A percentile compares a stretch with the other conserved stretches of the same genome.
phyloP scores from a whole-genome alignment of 768 basidiomycete species.

The Lactarius hengduanensis region DNA sequence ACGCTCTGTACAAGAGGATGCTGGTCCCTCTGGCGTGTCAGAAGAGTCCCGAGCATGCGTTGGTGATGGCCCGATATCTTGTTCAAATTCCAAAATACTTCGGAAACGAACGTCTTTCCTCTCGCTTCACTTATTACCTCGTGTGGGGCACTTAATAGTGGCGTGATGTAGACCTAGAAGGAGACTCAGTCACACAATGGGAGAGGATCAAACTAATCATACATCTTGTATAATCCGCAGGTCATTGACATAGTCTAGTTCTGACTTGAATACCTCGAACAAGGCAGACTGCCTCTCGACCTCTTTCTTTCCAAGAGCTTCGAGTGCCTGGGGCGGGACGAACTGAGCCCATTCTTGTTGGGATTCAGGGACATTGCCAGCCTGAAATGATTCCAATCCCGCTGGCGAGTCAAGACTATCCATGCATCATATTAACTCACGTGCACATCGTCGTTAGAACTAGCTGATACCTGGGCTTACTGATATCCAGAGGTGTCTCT shows the following conservation, averaged over 20 bases:
- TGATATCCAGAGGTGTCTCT: slow-evolving; percentile 32
- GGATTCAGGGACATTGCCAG: slow-evolving; percentile 57
- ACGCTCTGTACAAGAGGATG: slow-evolving; percentile 81
- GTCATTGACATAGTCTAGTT: slow-evolving; percentile 85
- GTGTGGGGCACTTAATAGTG: slow-evolving; percentile 58
- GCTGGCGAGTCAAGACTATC: slow-evolving; percentile 61
- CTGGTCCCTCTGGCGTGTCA: slow-evolving; percentile 78
- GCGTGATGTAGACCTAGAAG: slow-evolving; percentile 67
- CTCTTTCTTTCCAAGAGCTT: slow-evolving; percentile 71
- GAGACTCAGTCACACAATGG: slow-evolving; percentile 1
- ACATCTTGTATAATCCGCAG: slow-evolving; percentile 70
- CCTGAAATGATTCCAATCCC: slow-evolving; percentile 64
- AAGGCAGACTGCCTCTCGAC: slow-evolving; percentile 83
- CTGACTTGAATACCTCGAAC: slow-evolving; percentile 88
- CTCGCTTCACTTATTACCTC: slow-evolving; percentile 58
- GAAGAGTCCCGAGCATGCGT: slow-evolving; percentile 67
- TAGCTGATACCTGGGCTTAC: slow-evolving; percentile 27
- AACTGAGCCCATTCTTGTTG: slow-evolving; percentile 84
- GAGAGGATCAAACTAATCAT: slow-evolving; percentile 15
- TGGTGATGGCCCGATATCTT: slow-evolving; percentile 67
- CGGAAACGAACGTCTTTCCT: slow-evolving; percentile 64
- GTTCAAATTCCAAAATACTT: slow-evolving; percentile 83
- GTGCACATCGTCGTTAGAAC: slow-evolving; percentile 6
- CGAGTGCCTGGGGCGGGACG: slow-evolving; percentile 67
- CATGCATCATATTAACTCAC: not conserved